phyloP scores from a whole-genome alignment of 768 basidiomycete genomes.

The Sporobolomyces pararoseus region DNA sequence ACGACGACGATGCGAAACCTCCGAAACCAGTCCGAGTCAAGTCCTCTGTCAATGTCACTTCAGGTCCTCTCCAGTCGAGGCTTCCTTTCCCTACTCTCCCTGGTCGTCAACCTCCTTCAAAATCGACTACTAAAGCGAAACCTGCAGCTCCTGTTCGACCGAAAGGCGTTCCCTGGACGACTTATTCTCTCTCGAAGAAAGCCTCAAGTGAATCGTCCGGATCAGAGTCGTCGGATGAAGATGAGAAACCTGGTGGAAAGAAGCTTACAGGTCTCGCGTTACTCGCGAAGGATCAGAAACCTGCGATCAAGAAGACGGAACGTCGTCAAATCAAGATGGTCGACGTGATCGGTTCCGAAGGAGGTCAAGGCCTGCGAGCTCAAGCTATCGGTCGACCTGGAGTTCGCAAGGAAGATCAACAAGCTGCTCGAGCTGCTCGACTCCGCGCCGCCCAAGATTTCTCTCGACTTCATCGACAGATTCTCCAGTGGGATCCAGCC shows the following conservation, averaged over 20 bases:
- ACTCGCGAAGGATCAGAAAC: conserved; percentile 48
- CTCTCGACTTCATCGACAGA: conserved; percentile 65
- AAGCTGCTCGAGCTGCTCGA: conserved; percentile 48
- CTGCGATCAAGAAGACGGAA: conserved; percentile 32
- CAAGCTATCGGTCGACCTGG: neutral
- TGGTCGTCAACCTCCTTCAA: neutral
- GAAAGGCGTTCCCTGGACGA: conserved; percentile 42
- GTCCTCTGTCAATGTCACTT: conserved; percentile 2
- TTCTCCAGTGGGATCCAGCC: conserved; percentile 79
- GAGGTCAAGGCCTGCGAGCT: neutral
- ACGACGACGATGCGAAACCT: conserved; percentile 9
- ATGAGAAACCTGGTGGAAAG: conserved; percentile 46
- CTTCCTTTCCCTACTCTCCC: conserved; percentile 1
- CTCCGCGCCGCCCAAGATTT: conserved; percentile 78
- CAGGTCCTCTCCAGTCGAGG: conserved; percentile 16
- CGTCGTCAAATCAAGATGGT: conserved; percentile 63
- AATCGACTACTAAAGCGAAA: conserved; percentile 1
- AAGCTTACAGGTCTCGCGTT: conserved; percentile 43
- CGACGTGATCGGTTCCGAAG: conserved; percentile 48
- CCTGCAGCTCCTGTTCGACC: conserved; percentile 2
- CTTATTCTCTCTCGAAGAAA: conserved; percentile 33
- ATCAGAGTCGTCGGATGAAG: conserved; percentile 23
- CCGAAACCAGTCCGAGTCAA: conserved; percentile 20
- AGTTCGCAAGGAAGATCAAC: conserved; percentile 23
- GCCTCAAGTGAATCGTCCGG: conserved; percentile 25